phyloP scores from a whole-genome alignment of 1,284 basidiomycete species.

The Ganoderma multipileum region DNA sequence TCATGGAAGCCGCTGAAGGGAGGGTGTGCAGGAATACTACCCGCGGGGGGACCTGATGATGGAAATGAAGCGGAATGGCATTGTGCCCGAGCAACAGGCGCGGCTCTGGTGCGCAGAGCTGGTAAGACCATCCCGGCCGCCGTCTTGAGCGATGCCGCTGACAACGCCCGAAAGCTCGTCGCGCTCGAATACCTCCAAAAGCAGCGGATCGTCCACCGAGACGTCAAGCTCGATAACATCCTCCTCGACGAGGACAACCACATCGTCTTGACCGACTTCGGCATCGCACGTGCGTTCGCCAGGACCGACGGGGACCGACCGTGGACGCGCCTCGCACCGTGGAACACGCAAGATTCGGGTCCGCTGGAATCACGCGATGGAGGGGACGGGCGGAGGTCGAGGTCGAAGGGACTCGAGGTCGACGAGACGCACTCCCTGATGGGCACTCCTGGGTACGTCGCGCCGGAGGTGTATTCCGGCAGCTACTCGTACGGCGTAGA shows the following conservation, averaged over 20 bases:
- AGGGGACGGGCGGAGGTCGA: not conserved
- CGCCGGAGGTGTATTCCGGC: conserved; percentile 59
- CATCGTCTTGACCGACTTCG: conserved; percentile 72
- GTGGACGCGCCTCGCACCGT: conserved; percentile 23
- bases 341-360: conserved; percentile 40
- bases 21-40: conserved; percentile 31
- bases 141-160: conserved; percentile 41
- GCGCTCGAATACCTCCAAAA: conserved; percentile 50
- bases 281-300: conserved; percentile 60
- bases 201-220: conserved; percentile 45
- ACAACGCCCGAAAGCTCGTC: conserved; percentile 24
- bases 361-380: not conserved
- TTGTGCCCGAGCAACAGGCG: conserved; percentile 23
- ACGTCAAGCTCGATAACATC: conserved; percentile 65
- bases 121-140: conserved; percentile 17
- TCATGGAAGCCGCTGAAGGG: not conserved
- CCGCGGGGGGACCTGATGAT: conserved; percentile 33
- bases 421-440: conserved; percentile 29
- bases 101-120: conserved; percentile 38
- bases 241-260: conserved; percentile 70
- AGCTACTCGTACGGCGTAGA: conserved; percentile 56
- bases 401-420: conserved; percentile 8
- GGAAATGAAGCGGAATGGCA: conserved; percentile 28
- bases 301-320: conserved; percentile 37
- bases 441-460: conserved; percentile 59